Conservation (phyloP, 163 green algal genomes). For the Volvox carteri region DNA sequence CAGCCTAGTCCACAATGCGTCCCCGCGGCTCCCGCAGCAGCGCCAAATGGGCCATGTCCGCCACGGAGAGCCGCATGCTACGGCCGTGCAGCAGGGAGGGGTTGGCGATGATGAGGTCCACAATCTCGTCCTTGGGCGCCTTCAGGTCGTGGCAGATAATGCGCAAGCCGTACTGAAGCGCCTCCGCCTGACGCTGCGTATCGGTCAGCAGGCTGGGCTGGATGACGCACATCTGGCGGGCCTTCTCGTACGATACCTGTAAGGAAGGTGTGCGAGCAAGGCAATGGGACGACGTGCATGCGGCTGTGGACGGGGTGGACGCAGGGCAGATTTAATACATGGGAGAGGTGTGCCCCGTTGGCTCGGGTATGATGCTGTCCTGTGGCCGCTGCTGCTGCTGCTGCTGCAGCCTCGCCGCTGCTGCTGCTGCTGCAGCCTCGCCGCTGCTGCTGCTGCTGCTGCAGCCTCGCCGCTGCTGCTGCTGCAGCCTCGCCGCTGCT, state of each 20-base stretch:
- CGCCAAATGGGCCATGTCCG: constrained; percentile 74
- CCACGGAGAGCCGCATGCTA: constrained; percentile 68
- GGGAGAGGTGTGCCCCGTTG: too few relatives aligned
- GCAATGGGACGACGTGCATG: too few relatives aligned
- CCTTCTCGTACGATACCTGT: constrained; percentile 70
- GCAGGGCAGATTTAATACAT: too few relatives aligned
- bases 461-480: too few relatives aligned
- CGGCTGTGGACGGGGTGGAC: too few relatives aligned
- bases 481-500: too few relatives aligned
- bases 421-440: too few relatives aligned
- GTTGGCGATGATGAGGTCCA: constrained; percentile 72
- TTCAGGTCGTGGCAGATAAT: constrained; percentile 74
- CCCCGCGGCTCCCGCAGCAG: constrained; percentile 71
- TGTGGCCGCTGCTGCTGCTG: too few relatives aligned
- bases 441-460: too few relatives aligned
- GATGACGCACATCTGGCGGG: constrained; percentile 71
- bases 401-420: too few relatives aligned
- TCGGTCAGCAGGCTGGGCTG: constrained; percentile 74
- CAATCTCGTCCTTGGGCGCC: constrained; percentile 72
- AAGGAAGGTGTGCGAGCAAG: background rate
- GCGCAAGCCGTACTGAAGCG: constrained; percentile 62
- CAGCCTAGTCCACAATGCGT: constrained; percentile 73
- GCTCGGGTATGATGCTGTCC: too few relatives aligned
- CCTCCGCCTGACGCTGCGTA: constrained; percentile 67
- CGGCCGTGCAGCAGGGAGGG: constrained; percentile 71